A percentile compares a stretch with the other conserved stretches of the same genome.
These are phyloP conservation scores for Rhizoctonia solani DNA, from an alignment of 1,284 basidiomycete species.

Conservation along the genomic window DNA sequence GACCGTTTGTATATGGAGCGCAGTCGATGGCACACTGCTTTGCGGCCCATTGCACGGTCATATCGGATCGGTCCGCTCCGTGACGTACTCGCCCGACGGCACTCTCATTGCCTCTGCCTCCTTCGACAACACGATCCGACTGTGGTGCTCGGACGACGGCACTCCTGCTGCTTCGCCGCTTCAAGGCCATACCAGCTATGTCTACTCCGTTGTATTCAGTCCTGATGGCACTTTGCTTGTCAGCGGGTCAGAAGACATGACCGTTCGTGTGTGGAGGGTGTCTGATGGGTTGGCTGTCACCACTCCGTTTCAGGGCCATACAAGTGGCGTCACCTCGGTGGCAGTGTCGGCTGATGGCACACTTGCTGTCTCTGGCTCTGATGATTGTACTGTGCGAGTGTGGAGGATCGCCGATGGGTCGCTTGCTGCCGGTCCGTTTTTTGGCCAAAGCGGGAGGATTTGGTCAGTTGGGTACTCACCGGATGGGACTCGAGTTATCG, in stretches of 20 bases:
- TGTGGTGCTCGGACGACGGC: too few relatives aligned
- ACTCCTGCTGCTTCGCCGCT: too few relatives aligned
- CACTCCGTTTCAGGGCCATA: conserved; percentile 26
- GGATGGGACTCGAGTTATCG: not conserved
- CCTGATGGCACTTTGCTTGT: not conserved
- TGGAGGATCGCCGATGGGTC: too few relatives aligned
- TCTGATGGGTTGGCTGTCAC: not conserved
- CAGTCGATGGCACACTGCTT: too few relatives aligned
- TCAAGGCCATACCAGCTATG: not conserved
- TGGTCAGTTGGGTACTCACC: not conserved
- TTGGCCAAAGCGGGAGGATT: not conserved
- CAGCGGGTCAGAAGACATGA: not conserved
- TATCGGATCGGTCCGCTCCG: too few relatives aligned
- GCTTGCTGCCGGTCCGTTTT: conserved; percentile 12
- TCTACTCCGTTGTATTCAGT: not conserved
- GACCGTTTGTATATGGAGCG: too few relatives aligned
- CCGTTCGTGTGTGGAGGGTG: not conserved
- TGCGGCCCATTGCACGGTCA: too few relatives aligned
- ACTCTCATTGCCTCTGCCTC: too few relatives aligned
- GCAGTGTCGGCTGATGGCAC: conserved; percentile 23
- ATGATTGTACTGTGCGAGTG: too few relatives aligned
- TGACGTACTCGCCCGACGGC: too few relatives aligned
- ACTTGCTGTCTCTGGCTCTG: conserved; percentile 7
- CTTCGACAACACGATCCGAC: too few relatives aligned
- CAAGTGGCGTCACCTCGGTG: not conserved